Base-by-base conservation (phyloP, 2,329 filamentous ascomycete genomes). In the Trichoderma gracile region DNA sequence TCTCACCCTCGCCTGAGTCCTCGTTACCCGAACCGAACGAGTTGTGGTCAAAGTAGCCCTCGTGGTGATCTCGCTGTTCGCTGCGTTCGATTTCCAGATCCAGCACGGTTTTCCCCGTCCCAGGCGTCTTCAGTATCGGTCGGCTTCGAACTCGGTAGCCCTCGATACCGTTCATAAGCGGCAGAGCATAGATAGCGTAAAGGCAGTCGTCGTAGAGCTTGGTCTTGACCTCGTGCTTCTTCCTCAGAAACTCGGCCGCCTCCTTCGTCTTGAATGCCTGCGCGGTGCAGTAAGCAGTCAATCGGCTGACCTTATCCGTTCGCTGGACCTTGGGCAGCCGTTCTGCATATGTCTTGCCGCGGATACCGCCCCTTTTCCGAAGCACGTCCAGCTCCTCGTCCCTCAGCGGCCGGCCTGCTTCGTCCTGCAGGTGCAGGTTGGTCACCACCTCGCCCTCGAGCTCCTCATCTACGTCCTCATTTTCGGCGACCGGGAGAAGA, bases 131-230 rank as follows among this genome's bases (percentile, higher is more conserved):
- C 59, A 98, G 79, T 25, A 96, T 90, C 0, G 95, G 95, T 72
- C 93, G 92, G 74, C 94, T 97, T 71, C 92, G 86, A 27, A 99
- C 82, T 27, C 95, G 84, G 76, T 93, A 97, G 1, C 95, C 94
- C 55, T 96, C 93, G 53, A 82, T 86, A 1, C 94, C 95, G 2
- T 92, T 90, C 61, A 98, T 81, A 17, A 99, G 80, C 5, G 95
- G 95, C 33, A 97, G 80, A 74, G 97, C 93, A 76, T 99, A 99
- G 54, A 97, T 94, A 27, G 89, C 92, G 74, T 99, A 99, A 25
- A 99, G 81, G 73, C 95, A 99, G 76, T 99, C 95, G 76, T 99
- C 95, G 77, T 99, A 99, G 5, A 98, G 83, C 78, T 99, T 99
- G 15, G 94, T 96, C 78, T 93, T 90, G 1, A 93, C 94, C 38